Evolutionary conservation across 108 stramenopile genomes (phyloP).

Genomic region (Skeletonema marinoi): DNA sequence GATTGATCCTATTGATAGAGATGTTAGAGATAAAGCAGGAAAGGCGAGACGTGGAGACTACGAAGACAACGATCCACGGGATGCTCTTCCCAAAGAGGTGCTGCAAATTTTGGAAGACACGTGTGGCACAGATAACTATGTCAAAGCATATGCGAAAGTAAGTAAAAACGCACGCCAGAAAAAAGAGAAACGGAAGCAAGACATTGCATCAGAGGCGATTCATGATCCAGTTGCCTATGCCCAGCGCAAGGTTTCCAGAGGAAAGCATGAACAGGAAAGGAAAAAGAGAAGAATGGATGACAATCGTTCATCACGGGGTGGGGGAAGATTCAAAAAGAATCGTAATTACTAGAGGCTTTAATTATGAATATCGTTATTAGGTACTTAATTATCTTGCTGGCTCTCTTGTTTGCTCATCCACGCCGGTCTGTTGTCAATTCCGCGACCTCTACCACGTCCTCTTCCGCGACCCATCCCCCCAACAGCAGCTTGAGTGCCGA

Average conservation of each 20-base stretch:
- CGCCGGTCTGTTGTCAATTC: not conserved
- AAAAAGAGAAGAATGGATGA: conserved; percentile 75
- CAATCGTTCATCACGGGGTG: conserved; percentile 52
- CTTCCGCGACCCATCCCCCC: not conserved
- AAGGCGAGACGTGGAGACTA: conserved; percentile 42
- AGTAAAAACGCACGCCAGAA: conserved; percentile 71
- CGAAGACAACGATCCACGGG: conserved; percentile 14
- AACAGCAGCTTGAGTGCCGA: not conserved
- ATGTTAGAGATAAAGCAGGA: conserved; percentile 65
- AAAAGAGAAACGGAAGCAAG: conserved; percentile 71
- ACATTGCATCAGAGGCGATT: conserved; percentile 65
- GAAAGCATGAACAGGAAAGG: conserved; percentile 68
- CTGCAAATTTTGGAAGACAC: conserved; percentile 74
- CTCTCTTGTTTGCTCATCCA: conserved; percentile 1
- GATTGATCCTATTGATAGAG: conserved; percentile 80
- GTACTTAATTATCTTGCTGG: not conserved
- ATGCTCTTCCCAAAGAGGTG: conserved; percentile 73
- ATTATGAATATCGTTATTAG: not conserved
- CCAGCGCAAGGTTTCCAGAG: conserved; percentile 72
- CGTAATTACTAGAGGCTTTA: conserved; percentile 9
- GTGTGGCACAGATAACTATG: conserved; percentile 61
- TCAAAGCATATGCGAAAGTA: conserved; percentile 72
- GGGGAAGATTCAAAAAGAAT: conserved; percentile 50
- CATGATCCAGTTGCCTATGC: conserved; percentile 72
- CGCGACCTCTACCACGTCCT: not conserved